Conservation (phyloP, 2,329 filamentous ascomycete species). For the Fusarium anguioides region DNA sequence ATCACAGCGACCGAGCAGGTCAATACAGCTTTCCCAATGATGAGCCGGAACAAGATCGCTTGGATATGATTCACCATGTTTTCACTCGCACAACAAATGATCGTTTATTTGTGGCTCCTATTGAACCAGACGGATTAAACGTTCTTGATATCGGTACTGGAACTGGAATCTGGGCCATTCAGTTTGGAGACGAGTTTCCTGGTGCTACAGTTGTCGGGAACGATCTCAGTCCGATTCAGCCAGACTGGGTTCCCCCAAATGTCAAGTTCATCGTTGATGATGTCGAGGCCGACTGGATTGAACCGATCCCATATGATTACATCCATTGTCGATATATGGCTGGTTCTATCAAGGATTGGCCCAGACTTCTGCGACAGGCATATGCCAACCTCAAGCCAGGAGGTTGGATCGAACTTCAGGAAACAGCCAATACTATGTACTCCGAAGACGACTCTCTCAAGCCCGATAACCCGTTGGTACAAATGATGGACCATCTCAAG, state of each 20-base stretch:
- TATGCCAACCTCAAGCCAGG: conserved; percentile 56
- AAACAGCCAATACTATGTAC: conserved; percentile 51
- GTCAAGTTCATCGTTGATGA: conserved; percentile 70
- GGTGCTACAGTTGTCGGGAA: conserved; percentile 52
- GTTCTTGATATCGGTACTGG: conserved; percentile 60
- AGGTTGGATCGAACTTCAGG: conserved; percentile 60
- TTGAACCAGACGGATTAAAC: conserved; percentile 52
- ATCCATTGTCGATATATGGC: conserved; percentile 53
- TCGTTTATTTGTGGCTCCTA: conserved; percentile 51
- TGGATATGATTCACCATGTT: conserved; percentile 54
- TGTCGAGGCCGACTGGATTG: conserved; percentile 65
- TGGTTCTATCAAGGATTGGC: conserved; percentile 50
- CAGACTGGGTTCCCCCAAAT: conserved; percentile 65
- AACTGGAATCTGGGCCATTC: conserved; percentile 61
- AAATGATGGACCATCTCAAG: conserved; percentile 42
- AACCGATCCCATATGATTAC: conserved; percentile 45
- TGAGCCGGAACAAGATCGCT: conserved; percentile 52
- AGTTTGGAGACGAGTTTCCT: conserved; percentile 53
- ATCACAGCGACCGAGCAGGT: conserved; percentile 53
- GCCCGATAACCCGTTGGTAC: conserved; percentile 50
- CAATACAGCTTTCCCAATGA: conserved; percentile 54
- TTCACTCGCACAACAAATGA: conserved; percentile 49
- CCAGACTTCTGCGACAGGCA: conserved; percentile 39
- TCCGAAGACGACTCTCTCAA: conserved; percentile 55
- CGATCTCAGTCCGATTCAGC: conserved; percentile 58